Conservation (phyloP, 73 alveolate species). For the Blepharisma japonicum region DNA sequence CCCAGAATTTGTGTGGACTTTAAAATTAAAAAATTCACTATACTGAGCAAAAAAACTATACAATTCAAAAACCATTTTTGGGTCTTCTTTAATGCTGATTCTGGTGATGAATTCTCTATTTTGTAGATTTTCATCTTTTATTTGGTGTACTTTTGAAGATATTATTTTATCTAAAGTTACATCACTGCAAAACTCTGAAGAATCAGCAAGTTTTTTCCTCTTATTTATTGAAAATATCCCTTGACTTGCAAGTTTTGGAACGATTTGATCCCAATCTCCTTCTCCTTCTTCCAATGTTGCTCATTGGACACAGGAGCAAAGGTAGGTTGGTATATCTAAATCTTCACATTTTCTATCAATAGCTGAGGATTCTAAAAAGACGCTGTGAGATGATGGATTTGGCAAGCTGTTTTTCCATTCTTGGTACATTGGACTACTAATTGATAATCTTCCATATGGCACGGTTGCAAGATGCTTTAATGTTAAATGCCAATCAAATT, state of each 20-base stretch:
- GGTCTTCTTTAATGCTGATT: too few species aligned
- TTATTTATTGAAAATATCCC: neutral
- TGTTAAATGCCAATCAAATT: slow-evolving; percentile 20
- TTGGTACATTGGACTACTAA: neutral
- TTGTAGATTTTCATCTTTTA: too few species aligned
- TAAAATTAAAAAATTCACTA: too few species aligned
- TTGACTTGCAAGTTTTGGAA: neutral
- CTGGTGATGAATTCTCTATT: too few species aligned
- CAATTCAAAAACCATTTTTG: too few species aligned
- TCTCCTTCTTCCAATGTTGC: neutral
- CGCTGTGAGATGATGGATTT: neutral
- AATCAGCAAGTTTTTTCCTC: neutral
- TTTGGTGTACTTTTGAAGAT: too few species aligned
- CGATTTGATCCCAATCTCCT: neutral
- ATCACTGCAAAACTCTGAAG: neutral
- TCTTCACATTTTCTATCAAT: neutral
- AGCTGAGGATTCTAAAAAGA: neutral
- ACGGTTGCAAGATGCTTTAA: neutral
- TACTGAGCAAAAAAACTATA: too few species aligned
- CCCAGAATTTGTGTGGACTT: too few species aligned
- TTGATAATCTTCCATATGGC: neutral
- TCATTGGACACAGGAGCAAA: neutral
- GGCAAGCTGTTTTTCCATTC: neutral
- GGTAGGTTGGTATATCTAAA: neutral
- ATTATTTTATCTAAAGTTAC: too few species aligned